Evolutionary conservation across 2,329 filamentous ascomycete species (phyloP), one percentile per base, ranked within the genome.

Genomic region (Hymenoscyphus linearis): DNA sequence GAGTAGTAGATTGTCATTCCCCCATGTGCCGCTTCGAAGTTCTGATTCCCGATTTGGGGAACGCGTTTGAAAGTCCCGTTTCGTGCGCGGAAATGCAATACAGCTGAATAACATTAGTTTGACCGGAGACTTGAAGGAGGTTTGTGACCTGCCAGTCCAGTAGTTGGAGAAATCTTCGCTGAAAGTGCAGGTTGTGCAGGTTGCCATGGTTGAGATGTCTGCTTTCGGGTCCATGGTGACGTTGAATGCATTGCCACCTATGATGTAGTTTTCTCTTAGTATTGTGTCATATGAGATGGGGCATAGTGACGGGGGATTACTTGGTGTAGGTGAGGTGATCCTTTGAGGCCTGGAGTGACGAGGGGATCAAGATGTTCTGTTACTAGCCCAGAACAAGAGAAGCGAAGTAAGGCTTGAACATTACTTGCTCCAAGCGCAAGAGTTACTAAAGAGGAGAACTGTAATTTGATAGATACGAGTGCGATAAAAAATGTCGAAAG

Each of bases 361-460:
- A 53, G 27, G 9, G 64, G 64, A 31, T 66, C 62, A 10, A 66
- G 60, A 47, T 62, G 64, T 35, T 66, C 64, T 25, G 59, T 64
- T 22, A 64, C 62, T 3, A 64, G 60, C 27, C 58, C 47, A 22
- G 64, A 64, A 44, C 64, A 66, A 54, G 62, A 64, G 35, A 66
- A 63, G 13, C 62, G 60, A 37, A 64, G 60, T 16, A 64, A 36
- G 16, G 55, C 58, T 55, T 61, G 36, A 36, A 60, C 64, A n/a
- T 58, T 53, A 18, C 40, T 55, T 25, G 52, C 58, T 18, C 50
- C 37, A 10, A 62, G 52, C 53, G 34, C 60, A 47, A 66, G 25
- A 7, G 13, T n/a, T 26, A 54, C 34, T 9, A 54, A 35, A 18
- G 52, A 35, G 13, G n/a, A 4, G 4, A 54, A 16, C 26, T 54